A percentile compares a stretch with the other conserved stretches of the same genome.
These are phyloP conservation scores for Fusarium tjaetaba DNA, from an alignment of 2,329 filamentous ascomycete species.

Conservation along the genomic window DNA sequence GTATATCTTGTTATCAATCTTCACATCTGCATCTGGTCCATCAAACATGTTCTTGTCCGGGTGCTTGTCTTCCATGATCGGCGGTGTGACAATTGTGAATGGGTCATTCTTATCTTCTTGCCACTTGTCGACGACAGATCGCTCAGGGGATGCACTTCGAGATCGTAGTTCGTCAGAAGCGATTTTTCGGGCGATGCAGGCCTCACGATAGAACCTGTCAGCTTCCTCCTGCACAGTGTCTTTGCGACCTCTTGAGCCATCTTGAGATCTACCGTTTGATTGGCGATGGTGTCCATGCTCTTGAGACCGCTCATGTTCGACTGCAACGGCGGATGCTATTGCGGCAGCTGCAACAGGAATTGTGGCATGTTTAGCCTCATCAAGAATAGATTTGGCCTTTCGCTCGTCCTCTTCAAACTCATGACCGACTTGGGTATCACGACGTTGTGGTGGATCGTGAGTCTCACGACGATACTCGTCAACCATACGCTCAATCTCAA, in stretches of 20 bases:
- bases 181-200: constrained; percentile 62
- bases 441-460: constrained; percentile 25
- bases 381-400: constrained; percentile 56
- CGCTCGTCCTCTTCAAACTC: constrained; percentile 53
- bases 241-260: constrained; percentile 44
- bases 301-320: constrained; percentile 52
- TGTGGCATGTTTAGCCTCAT: constrained; percentile 59
- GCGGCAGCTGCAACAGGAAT: constrained; percentile 59
- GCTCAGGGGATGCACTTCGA: constrained; percentile 61
- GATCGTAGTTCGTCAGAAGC: constrained; percentile 64
- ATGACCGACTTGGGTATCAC: constrained; percentile 34
- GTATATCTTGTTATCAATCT: constrained; percentile 67
- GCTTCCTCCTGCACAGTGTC: constrained; percentile 67
- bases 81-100: constrained; percentile 65
- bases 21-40: constrained; percentile 71
- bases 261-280: constrained; percentile 49
- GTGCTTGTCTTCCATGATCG: constrained; percentile 57
- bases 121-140: constrained; percentile 67
- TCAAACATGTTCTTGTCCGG: constrained; percentile 62
- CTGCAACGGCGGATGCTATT: constrained; percentile 58
- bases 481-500: constrained; percentile 54
- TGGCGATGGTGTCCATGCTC: constrained; percentile 47
- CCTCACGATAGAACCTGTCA: constrained; percentile 66
- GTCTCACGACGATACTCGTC: constrained; percentile 45
- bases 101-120: constrained; percentile 50